Evolutionary conservation across 129 eudicot species (phyloP).

Genomic region (Tagetes patula): DNA sequence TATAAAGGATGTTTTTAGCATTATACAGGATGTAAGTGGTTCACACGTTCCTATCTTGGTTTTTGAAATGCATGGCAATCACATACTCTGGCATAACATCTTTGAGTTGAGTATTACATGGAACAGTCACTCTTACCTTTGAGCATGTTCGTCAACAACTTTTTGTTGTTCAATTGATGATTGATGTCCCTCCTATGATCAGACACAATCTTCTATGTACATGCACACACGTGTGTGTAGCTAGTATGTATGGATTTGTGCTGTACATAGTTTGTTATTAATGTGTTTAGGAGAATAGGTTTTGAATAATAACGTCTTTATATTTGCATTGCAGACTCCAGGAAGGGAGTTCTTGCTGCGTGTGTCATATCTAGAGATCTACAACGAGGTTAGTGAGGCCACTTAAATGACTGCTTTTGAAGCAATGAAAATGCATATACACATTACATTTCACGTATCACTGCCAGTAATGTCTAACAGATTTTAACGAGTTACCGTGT

Average conservation of each 20-base stretch:
- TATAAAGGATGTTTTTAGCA: conserved; percentile 96
- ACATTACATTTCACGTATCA: conserved; percentile 13
- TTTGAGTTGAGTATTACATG: conserved; percentile 23
- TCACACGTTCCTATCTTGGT: conserved; percentile 6
- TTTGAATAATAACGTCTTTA: conserved; percentile 19
- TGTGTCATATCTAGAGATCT: conserved; percentile 95
- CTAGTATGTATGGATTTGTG: conserved; percentile 3
- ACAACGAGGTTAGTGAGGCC: conserved; percentile 75
- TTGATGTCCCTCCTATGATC: background rate
- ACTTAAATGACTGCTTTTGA: conserved; percentile 16
- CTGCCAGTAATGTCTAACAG: background rate
- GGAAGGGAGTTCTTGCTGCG: conserved; percentile 96
- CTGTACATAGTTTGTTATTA: conserved; percentile 19
- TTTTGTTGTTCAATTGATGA: background rate
- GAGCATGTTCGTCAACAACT: conserved; percentile 5
- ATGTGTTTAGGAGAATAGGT: conserved; percentile 22
- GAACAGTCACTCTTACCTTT: conserved; percentile 16
- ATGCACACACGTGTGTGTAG: background rate
- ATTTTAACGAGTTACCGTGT: too few relatives aligned
- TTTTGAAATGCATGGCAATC: conserved; percentile 4
- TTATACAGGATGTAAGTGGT: conserved; percentile 90
- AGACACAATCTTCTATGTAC: background rate
- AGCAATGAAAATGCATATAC: background rate
- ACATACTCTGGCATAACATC: conserved; percentile 7
- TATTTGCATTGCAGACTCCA: conserved; percentile 73